These are phyloP conservation scores for Coprinopsis cinerea DNA, from an alignment of 768 basidiomycete species.

Conservation along the genomic window DNA sequence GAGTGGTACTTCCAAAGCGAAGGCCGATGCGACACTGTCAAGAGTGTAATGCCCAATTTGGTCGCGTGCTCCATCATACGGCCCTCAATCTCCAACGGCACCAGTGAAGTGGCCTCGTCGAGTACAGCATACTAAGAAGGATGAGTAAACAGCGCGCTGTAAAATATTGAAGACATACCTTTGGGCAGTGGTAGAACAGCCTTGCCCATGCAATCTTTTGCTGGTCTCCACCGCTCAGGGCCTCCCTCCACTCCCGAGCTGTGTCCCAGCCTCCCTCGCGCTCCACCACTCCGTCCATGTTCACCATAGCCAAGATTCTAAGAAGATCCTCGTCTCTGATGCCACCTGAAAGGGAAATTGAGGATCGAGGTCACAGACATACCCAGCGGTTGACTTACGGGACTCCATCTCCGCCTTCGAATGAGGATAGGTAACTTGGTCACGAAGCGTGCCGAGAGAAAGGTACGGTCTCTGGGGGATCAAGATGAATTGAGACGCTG, in stretches of 20 bases:
- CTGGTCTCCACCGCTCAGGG: conserved; percentile 91
- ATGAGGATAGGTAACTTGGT: conserved; percentile 96
- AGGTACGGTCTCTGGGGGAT: conserved; percentile 96
- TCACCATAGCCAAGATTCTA: conserved; percentile 65
- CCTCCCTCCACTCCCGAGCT: conserved; percentile 89
- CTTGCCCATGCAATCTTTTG: conserved; percentile 97
- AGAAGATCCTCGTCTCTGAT: conserved; percentile 72
- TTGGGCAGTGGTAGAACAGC: conserved; percentile 92
- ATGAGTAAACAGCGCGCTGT: not conserved
- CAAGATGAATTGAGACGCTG: conserved; percentile 82
- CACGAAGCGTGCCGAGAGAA: conserved; percentile 87
- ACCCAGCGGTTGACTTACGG: conserved; percentile 51
- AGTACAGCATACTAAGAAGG: conserved; percentile 82
- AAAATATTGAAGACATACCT: conserved; percentile 38
- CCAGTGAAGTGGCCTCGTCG: conserved; percentile 94
- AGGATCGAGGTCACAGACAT: too few relatives aligned
- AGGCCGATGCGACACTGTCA: conserved; percentile 94
- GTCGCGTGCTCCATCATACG: conserved; percentile 94
- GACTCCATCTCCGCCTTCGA: conserved; percentile 72
- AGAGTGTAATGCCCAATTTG: conserved; percentile 78
- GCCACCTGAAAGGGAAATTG: conserved; percentile 38
- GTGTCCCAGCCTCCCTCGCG: conserved; percentile 96
- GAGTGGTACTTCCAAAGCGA: conserved; percentile 92
- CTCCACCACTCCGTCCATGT: conserved; percentile 83
- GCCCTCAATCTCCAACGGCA: conserved; percentile 89